Conservation (phyloP, 768 basidiomycete genomes). For the Epithele typhae region DNA sequence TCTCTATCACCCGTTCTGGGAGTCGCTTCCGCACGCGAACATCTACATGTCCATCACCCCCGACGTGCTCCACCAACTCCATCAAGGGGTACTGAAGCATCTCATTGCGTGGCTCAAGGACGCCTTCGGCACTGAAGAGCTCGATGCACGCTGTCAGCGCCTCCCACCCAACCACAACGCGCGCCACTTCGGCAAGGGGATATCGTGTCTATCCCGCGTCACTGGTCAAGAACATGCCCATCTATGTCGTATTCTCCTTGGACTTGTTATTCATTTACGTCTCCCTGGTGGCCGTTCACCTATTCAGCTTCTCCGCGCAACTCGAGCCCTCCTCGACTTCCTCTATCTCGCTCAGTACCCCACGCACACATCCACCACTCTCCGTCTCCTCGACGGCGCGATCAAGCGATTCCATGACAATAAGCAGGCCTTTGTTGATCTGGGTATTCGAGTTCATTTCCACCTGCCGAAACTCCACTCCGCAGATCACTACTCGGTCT, state of each 20-base stretch:
- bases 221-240: conserved; percentile 23
- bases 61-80: conserved; percentile 28
- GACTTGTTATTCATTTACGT: conserved; percentile 15
- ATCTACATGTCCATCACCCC: conserved; percentile 23
- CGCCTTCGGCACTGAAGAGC: conserved; percentile 8
- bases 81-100: conserved; percentile 27
- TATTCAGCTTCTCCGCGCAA: conserved; percentile 9
- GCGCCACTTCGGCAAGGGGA: conserved; percentile 19
- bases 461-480: conserved; percentile 22
- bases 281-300: conserved; percentile 8
- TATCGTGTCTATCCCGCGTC: conserved; percentile 14
- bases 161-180: conserved; percentile 22
- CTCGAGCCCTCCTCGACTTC: conserved; percentile 22
- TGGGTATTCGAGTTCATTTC: conserved; percentile 18
- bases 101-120: conserved; percentile 21
- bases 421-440: conserved; percentile 21
- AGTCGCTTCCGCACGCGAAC: conserved; percentile 20
- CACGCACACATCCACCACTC: conserved; percentile 15
- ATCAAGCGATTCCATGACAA: conserved; percentile 17
- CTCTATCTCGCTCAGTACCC: conserved; percentile 23
- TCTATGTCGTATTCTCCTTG: conserved; percentile 18
- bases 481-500: conserved; percentile 13
- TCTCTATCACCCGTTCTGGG: conserved; percentile 22
- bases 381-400: conserved; percentile 8
- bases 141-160: conserved; percentile 16